These are phyloP conservation scores for Scutellaria minor DNA, from an alignment of 257 asterid genomes.

Conservation along the genomic window DNA sequence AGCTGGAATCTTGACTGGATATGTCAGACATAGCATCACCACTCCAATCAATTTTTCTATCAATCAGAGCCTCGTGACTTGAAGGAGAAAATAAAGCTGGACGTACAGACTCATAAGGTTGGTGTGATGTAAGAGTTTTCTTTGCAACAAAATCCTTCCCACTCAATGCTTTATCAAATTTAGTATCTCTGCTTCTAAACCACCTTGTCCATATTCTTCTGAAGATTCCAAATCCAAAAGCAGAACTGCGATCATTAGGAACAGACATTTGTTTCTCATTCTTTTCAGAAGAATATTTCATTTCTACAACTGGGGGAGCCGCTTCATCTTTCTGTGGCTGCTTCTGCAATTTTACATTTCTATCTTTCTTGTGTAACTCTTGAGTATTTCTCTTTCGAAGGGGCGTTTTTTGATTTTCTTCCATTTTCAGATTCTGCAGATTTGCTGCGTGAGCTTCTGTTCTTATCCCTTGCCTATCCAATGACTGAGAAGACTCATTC, in stretches of 20 bases:
- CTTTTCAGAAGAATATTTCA: slow-evolving; percentile 39
- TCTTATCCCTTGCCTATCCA: slow-evolving; percentile 28
- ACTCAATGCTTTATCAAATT: slow-evolving; percentile 25
- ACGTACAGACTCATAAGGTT: background rate
- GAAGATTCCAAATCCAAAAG: slow-evolving; percentile 50
- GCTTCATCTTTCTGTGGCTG: slow-evolving; percentile 39
- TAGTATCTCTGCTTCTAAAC: slow-evolving; percentile 51
- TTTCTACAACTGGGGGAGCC: slow-evolving; percentile 42
- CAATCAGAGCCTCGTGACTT: slow-evolving; percentile 41
- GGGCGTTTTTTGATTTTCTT: slow-evolving; percentile 33
- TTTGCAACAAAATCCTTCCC: slow-evolving; percentile 36
- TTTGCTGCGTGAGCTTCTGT: slow-evolving; percentile 29
- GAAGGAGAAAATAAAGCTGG: slow-evolving; percentile 53
- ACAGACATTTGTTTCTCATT: slow-evolving; percentile 22
- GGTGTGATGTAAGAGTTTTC: slow-evolving; percentile 31
- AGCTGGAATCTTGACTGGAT: slow-evolving; percentile 37
- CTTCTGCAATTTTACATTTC: slow-evolving; percentile 35
- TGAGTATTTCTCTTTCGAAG: slow-evolving; percentile 27
- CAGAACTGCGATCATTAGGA: slow-evolving; percentile 37
- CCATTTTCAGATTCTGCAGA: slow-evolving; percentile 36
- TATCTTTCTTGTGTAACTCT: slow-evolving; percentile 38
- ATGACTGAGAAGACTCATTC: slow-evolving; percentile 33
- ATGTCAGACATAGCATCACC: slow-evolving; percentile 35
- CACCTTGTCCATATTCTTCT: slow-evolving; percentile 54
- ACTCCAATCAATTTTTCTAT: slow-evolving; percentile 30